phyloP scores from a whole-genome alignment of 2,329 filamentous ascomycete species.

The Colletotrichum magnum region DNA sequence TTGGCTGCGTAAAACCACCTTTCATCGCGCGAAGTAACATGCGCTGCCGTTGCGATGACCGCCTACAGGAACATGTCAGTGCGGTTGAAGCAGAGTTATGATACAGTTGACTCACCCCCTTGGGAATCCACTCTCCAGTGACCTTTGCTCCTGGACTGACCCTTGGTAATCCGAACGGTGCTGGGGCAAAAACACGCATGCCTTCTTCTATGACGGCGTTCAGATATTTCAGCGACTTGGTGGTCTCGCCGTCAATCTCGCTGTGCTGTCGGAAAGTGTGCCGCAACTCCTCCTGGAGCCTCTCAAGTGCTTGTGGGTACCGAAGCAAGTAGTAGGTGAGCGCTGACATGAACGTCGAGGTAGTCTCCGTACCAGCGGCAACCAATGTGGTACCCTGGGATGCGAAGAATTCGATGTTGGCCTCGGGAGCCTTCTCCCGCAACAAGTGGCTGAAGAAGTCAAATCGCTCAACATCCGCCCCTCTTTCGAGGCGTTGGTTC shows the following conservation, averaged over 20 bases:
- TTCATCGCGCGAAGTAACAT: slow-evolving; percentile 27
- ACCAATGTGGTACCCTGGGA: slow-evolving; percentile 14
- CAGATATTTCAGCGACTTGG: slow-evolving; percentile 11
- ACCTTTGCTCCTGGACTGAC: slow-evolving; percentile 20
- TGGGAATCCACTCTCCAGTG: slow-evolving; percentile 18
- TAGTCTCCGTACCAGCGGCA: slow-evolving; percentile 25
- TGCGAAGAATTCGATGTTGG: slow-evolving; percentile 21
- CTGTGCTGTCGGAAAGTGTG: neutral
- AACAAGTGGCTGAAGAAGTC: slow-evolving; percentile 30
- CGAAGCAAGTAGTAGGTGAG: slow-evolving; percentile 19
- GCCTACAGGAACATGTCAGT: neutral
- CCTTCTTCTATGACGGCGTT: slow-evolving; percentile 25
- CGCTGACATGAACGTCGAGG: slow-evolving; percentile 23
- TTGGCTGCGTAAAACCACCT: slow-evolving; percentile 24
- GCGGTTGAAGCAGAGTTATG: neutral
- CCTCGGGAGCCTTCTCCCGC: slow-evolving; percentile 18
- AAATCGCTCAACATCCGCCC: slow-evolving; percentile 12
- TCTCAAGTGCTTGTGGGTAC: slow-evolving; percentile 3
- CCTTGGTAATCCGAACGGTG: slow-evolving; percentile 17
- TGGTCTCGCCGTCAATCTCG: slow-evolving; percentile 13
- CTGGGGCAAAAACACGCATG: slow-evolving; percentile 27
- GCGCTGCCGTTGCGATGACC: slow-evolving; percentile 14
- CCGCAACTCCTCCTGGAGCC: slow-evolving; percentile 7
- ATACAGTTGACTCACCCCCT: slow-evolving; percentile 6
- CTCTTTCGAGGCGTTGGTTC: neutral